Evolutionary conservation across 2,329 filamentous ascomycete genomes (phyloP).

Genomic region (Colletotrichum liriopes): DNA sequence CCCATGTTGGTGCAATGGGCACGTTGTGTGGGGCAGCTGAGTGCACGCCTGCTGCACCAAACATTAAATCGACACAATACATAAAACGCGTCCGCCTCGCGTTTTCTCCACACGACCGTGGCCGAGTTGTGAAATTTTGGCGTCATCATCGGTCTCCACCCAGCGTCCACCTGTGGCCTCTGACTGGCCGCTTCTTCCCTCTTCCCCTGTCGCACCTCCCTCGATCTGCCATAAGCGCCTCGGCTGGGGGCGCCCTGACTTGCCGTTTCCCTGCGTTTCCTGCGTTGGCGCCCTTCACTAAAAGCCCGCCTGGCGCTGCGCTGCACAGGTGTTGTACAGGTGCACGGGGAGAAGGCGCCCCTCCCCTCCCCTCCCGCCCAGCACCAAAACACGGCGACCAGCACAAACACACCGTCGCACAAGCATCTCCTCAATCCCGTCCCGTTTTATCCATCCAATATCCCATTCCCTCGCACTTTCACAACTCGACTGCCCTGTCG

Average conservation of each 20-base stretch:
- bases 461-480: conserved; percentile 25
- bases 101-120: conserved; percentile 32
- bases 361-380: background rate
- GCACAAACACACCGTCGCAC: conserved; percentile 24
- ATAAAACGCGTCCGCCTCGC: conserved; percentile 36
- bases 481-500: conserved; percentile 31
- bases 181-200: conserved; percentile 16
- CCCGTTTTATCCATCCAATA: conserved; percentile 17
- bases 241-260: conserved; percentile 35
- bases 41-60: background rate
- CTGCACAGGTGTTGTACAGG: conserved; percentile 4
- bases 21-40: conserved; percentile 26
- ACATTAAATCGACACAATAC: conserved; percentile 10
- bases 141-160: conserved; percentile 32
- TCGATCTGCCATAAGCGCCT: conserved; percentile 41
- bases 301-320: conserved; percentile 14
- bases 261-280: conserved; percentile 26
- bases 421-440: conserved; percentile 25
- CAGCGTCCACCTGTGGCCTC: conserved; percentile 12
- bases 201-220: conserved; percentile 38
- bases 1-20: conserved; percentile 1
- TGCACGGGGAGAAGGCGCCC: background rate
- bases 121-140: conserved; percentile 36
- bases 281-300: conserved; percentile 34
- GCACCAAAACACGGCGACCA: conserved; percentile 15